Evolutionary conservation across 805 yeast species (phyloP), one percentile per base, ranked within the genome.

Genomic region (Pichia exigua): DNA sequence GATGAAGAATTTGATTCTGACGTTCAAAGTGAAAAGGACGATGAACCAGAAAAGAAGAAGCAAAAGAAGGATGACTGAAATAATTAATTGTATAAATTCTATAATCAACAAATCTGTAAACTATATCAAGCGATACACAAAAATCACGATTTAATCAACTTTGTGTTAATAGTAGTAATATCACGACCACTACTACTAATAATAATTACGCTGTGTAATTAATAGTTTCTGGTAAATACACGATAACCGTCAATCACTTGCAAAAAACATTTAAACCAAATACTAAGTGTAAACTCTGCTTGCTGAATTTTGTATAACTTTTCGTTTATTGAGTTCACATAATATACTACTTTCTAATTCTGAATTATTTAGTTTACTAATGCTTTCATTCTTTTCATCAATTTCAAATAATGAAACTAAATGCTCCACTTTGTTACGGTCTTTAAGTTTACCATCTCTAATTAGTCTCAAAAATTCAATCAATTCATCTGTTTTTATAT

Each of bases 1-100:
- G 95, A 91, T 9, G 95, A 87, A 67, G 97, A 88, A 65, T 43
- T 28, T 11, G 38, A 43, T 62, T 83, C 89, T 13, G 87, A 86
- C 59, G 85, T 67, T 22, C 46, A 41, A 38, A 62, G 63, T 49
- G 71, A 57, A 24, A 66, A 58, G 18, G 60, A 59, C 41, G 70
- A 28, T 17, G 55, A 57, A 42, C 58, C 56, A 2, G 50, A 50
- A 26, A 45, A 39, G 42, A 58, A 58, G 39, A 58, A 57, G 48
- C 59, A 50, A 45, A 57, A 57, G 35, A 46, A 50, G 10, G 44
- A 47, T 17, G 44, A 47, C 43, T 47, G 40, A n/a, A 35, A 35
- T 35, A 35, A 35, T 17, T 17, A 35, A n/a, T 35, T 35, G 20
- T 35, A 17, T n/a, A 35, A 35, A 8, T n/a, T 35, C 11, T 35